Evolutionary conservation across 345 rosid species (phyloP).

Genomic region (Anacardium occidentale): DNA sequence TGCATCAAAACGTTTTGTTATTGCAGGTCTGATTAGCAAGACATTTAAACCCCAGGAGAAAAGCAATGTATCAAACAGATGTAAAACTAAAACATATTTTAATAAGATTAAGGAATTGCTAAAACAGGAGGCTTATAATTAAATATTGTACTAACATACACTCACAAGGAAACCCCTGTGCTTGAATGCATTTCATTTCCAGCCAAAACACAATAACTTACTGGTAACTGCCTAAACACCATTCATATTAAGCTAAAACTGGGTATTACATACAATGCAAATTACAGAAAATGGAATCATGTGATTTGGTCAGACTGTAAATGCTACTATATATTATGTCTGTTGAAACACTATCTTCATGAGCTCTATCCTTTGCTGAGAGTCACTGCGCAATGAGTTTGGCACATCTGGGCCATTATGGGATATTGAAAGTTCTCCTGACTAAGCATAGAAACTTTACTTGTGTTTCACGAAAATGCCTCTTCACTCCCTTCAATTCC

Average conservation of each 20-base stretch:
- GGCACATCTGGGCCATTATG: background rate
- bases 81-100: background rate
- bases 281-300: background rate
- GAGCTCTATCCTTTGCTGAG: background rate
- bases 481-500: slow-evolving; percentile 11
- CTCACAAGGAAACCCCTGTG: background rate
- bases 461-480: background rate
- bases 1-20: too few species aligned
- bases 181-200: background rate
- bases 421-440: background rate
- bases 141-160: background rate
- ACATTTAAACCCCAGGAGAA: too few species aligned
- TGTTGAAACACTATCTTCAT: background rate
- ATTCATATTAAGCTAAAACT: background rate
- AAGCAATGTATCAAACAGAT: background rate
- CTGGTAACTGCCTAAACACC: background rate
- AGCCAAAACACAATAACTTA: background rate
- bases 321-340: background rate
- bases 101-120: background rate
- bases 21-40: too few species aligned
- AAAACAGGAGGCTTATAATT: background rate
- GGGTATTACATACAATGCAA: background rate
- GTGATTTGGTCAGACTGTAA: background rate
- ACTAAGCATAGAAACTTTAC: background rate
- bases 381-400: background rate